A percentile compares a stretch with the other conserved stretches of the same genome.
phyloP scores from a whole-genome alignment of 768 basidiomycete species.

The Lyophyllum atratum region DNA sequence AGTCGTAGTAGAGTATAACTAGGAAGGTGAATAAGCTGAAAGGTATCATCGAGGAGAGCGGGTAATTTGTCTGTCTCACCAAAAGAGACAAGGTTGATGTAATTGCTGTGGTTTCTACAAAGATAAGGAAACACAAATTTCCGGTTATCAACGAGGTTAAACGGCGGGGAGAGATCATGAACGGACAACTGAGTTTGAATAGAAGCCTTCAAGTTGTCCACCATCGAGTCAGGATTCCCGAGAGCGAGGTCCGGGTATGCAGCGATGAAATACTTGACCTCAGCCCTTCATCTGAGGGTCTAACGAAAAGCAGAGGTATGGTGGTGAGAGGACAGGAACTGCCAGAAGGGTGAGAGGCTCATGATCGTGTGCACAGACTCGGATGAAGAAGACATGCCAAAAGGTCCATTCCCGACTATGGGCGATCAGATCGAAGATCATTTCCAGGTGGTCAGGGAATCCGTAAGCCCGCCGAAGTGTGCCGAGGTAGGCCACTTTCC shows the following conservation, averaged over 20 bases:
- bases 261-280: not conserved
- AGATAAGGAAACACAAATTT: not conserved
- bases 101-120: constrained; percentile 7
- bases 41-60: not conserved
- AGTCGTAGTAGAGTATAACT: constrained; percentile 53
- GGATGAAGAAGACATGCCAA: not conserved
- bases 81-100: constrained; percentile 16
- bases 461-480: no score
- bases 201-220: constrained; percentile 1
- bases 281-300: not conserved
- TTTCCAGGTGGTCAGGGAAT: not conserved
- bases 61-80: constrained; percentile 11
- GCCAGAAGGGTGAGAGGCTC: not conserved
- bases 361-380: not conserved
- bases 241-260: not conserved
- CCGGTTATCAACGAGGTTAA: not conserved
- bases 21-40: not conserved
- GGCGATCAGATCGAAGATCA: constrained; percentile 5
- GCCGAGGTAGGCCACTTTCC: no score
- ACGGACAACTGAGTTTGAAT: constrained; percentile 18
- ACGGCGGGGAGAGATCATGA: not conserved
- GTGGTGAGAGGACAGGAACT: not conserved
- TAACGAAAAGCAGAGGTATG: not conserved
- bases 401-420: not conserved
- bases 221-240: not conserved